Base-by-base conservation (phyloP, 805 yeast species). In the Sungouiozyma ichnusensis region DNA sequence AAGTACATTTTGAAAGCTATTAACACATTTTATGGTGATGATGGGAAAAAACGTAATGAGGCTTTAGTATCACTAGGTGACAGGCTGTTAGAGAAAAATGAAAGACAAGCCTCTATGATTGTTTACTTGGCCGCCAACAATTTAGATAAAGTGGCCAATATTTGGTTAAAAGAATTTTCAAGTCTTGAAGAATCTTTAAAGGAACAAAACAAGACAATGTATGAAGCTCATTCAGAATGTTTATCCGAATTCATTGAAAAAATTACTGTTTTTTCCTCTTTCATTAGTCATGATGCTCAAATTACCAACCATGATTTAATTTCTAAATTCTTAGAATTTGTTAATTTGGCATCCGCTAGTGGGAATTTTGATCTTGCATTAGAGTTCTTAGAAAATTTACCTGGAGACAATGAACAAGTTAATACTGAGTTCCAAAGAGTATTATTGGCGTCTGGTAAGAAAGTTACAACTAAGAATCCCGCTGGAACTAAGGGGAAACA, bases 321-420 rank as follows among this genome's bases (percentile, higher is more conserved):
- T 40, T 45, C 66, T 33, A 79, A 81, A 2, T 77, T 85, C 47
- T 69, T 85, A 49, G 97, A 92, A 62, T 92, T 83, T 61, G 79
- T 94, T 37, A 79, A 76, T 49, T 67, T 82, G 45, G 78, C 87
- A 43, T 81, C 95, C 3, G 77, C 86, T 20, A 78, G 73, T 55
- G 97, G 97, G 20, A 78, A 84, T 48, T 79, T 85, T 52, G 94
- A 81, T 8, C 67, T 90, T 50, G 97, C 97, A 1, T 72, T 69
- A 44, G 74, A 72, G 49, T 76, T 84, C 50, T 71, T 90, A 56
- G 68, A 69, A 36, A 68, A 81, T 46, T 68, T 92, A 53, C 95
- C 97, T 11, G 76, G 74, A 36, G 77, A 77, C 41, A 76, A 79
- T 51, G 83, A 81, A 36, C 85, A 80, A 19, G 79, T 82, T 39